Base-by-base conservation (phyloP, 495 filamentous ascomycete species). In the Chlorociboria aeruginascens region DNA sequence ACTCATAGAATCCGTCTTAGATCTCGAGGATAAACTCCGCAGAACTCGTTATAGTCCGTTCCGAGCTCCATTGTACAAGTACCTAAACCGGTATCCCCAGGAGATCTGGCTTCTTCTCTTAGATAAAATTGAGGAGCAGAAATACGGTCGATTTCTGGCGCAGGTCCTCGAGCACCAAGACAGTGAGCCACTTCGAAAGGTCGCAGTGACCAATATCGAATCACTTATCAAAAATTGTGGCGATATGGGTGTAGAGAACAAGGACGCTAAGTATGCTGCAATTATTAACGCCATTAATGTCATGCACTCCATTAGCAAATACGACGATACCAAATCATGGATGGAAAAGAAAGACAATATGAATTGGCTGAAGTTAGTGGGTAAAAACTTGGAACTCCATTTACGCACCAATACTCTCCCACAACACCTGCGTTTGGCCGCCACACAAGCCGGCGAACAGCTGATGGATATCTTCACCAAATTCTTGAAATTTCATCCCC, bases 21-120 rank as follows among this genome's bases (percentile, higher is more conserved):
- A 90, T 32, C 75, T 99, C 0, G 92, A 99, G 60, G 74, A 82
- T 35, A 84, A 83, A 45, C 69, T 99, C 25, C 78, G 92, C 16
- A 70, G 92, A 53, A 99, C 92, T 2, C 83, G 86, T n/a, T 82
- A 85, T 55, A 95, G 88, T 58, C 90, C 93, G 1, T 96, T 99
- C 68, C 71, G 92, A 28, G 79, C 80, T 44, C 93, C 92, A 6
- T 73, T 99, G n/a, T 82, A 95, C 58, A 89, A 87, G 57, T 97
- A 94, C 61, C 72, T 99, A 41, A 95, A 94, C 62, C 76, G 84
- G 14, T 99, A 95, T 58, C 86, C 92, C 0, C 79, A 83, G 37
- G 90, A 97, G 51, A 81, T 86, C 13, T 88, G 88, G 79, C 64
- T 73, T 2, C 85, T 89, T 61, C 82, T 95, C 55, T 64, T 77